These are phyloP conservation scores for Botrytis aclada DNA, from an alignment of 2,329 filamentous ascomycete genomes.

Conservation along the genomic window DNA sequence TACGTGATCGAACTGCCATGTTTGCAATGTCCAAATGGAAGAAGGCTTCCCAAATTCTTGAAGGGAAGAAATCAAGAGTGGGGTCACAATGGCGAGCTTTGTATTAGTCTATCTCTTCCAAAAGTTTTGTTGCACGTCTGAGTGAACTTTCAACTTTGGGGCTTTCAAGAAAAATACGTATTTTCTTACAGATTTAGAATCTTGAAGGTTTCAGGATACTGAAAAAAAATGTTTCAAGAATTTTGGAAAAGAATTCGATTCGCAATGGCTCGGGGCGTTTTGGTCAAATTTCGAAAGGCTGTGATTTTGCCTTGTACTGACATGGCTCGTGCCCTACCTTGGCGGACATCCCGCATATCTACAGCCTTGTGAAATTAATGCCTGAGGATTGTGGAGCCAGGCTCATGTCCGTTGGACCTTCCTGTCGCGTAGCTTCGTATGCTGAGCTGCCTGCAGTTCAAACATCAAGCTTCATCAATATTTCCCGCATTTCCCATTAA, in stretches of 20 bases:
- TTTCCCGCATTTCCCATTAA: slow-evolving; percentile 22
- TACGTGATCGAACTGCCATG: slow-evolving; percentile 34
- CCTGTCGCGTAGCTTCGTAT: slow-evolving; percentile 30
- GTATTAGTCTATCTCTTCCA: neutral
- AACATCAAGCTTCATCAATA: slow-evolving; percentile 24
- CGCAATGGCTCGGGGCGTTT: neutral
- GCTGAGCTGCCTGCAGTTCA: slow-evolving; percentile 31
- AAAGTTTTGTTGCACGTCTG: slow-evolving; percentile 2
- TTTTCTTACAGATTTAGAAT: neutral
- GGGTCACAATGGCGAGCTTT: slow-evolving; percentile 12
- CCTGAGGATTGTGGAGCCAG: slow-evolving; percentile 12
- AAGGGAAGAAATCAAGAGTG: slow-evolving; percentile 13
- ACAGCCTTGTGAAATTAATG: slow-evolving; percentile 16
- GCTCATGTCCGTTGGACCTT: slow-evolving; percentile 12
- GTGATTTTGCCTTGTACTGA: neutral
- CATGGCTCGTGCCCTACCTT: neutral
- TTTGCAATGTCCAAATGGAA: slow-evolving; percentile 17
- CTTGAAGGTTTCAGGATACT: neutral
- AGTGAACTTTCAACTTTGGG: neutral
- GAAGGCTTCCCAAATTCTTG: neutral
- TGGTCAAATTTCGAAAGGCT: neutral
- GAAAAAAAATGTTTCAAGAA: neutral
- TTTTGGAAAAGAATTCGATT: neutral
- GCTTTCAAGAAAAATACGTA: neutral
- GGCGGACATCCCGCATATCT: neutral